Evolutionary conservation across 768 basidiomycete genomes (phyloP), one percentile per base, ranked within the genome.

Genomic region (Lactarius hengduanensis): DNA sequence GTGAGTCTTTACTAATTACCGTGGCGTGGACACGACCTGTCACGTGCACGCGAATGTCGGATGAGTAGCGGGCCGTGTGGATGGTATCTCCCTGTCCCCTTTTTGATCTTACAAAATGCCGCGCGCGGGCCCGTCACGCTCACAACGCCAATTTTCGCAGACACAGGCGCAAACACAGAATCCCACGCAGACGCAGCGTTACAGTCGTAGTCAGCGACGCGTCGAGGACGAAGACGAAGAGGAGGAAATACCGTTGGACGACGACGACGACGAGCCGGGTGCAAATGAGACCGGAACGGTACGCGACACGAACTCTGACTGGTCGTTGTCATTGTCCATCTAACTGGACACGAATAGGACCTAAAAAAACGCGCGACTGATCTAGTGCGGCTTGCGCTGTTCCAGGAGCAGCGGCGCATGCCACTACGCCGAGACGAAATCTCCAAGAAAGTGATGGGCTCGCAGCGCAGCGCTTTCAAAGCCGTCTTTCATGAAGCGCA

Each of bases 351-450:
- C 5, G 4, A n/a, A 30, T 56, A 95, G 92, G 85, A 88, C 22
- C 71, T 87, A 28, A 78, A 80, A n/a, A 81, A 84, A 59, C 87
- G 85, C 74, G 90, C 90, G 0, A 80, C 83, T 58, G 86, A 88
- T 59, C 82, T 96, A 38, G 91, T 90, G 11, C 84, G 94, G 20
- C 81, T 93, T 28, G 92, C 93, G 2, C 79, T 98, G 50, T 96
- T 94, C 75, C 81, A 80, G 5, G 94, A 96, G 74, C 85, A 90
- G 62, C 85, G 82, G 73, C 82, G 92, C 59, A 75, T 78, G 13
- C 81, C 86, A 2, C 76, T 97, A 58, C 83, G 84, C 43, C 81
- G 92, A 47, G 90, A 94, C n/a, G 94, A 96, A 47, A 91, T 96
- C 59, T 86, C 82, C 45, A 95, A 94, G 78, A 91, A 91, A 85